Evolutionary conservation across 768 basidiomycete species (phyloP).

Genomic region (Podaxis sp.): DNA sequence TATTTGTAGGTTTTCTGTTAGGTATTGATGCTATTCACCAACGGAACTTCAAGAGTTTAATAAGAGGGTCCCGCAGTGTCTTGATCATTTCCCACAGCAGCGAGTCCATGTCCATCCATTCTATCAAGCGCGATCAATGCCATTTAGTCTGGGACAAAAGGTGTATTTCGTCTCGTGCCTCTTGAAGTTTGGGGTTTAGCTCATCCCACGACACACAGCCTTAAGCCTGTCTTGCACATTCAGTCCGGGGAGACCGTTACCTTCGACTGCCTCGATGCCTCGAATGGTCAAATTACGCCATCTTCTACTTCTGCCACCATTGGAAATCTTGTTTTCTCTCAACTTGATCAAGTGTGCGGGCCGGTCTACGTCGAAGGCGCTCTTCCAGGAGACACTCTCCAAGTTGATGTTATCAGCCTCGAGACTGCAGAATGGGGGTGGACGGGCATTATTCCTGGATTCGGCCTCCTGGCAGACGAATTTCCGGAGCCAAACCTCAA

Average conservation of each 20-base stretch:
- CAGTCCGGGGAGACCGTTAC: slow-evolving; percentile 53
- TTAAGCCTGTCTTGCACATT: slow-evolving; percentile 49
- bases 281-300: slow-evolving; percentile 56
- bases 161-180: slow-evolving; percentile 26
- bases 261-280: slow-evolving; percentile 65
- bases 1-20: background rate
- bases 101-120: slow-evolving; percentile 43
- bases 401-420: slow-evolving; percentile 57
- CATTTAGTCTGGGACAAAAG: slow-evolving; percentile 65
- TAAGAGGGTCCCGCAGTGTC: background rate
- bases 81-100: background rate
- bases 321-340: slow-evolving; percentile 41
- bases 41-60: background rate
- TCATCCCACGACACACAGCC: slow-evolving; percentile 31
- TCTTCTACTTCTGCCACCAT: slow-evolving; percentile 38
- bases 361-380: slow-evolving; percentile 56
- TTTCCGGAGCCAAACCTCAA: slow-evolving; percentile 51
- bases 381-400: slow-evolving; percentile 54
- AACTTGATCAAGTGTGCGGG: slow-evolving; percentile 60
- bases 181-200: background rate
- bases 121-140: slow-evolving; percentile 48
- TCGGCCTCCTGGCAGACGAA: slow-evolving; percentile 58
- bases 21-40: background rate
- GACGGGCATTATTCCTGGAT: slow-evolving; percentile 59
- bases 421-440: slow-evolving; percentile 61